A percentile compares a stretch with the other conserved stretches of the same genome.
Evolutionary conservation across 371 early-diverging fungal genomes (phyloP).

Genomic region (Rhizopus stolonifer): DNA sequence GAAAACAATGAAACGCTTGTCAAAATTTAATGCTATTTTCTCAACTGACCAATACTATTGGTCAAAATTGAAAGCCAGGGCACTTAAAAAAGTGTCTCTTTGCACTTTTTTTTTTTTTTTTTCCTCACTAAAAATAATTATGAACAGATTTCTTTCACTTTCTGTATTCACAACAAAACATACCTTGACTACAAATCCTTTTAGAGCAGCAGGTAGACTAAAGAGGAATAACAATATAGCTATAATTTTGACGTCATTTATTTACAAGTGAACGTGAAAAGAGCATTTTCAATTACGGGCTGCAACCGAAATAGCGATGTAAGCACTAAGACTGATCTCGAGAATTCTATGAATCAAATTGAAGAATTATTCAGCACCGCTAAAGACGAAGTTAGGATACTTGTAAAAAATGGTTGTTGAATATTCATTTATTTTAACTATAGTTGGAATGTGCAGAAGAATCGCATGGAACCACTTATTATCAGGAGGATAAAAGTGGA

Average conservation of each 20-base stretch:
- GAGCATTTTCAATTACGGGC: not conserved
- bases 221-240: not conserved
- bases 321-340: conserved; percentile 14
- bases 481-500: conserved; percentile 35
- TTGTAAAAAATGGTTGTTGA: not conserved
- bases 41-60: too few relatives aligned
- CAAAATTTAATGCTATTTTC: too few relatives aligned
- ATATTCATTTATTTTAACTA: not conserved
- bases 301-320: not conserved
- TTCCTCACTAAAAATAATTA: too few relatives aligned
- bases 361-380: conserved; percentile 37
- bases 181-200: conserved; percentile 1
- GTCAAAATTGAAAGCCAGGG: too few relatives aligned
- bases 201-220: not conserved
- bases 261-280: not conserved
- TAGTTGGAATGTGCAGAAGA: conserved; percentile 47
- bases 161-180: not conserved
- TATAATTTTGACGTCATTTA: not conserved
- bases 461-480: conserved; percentile 43
- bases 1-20: too few relatives aligned
- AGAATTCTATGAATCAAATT: conserved; percentile 35
- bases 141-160: conserved; percentile 8
- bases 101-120: too few relatives aligned
- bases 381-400: conserved; percentile 34
- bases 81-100: too few relatives aligned